phyloP scores from a whole-genome alignment of 257 asterid species.

The Handroanthus guayacan region DNA sequence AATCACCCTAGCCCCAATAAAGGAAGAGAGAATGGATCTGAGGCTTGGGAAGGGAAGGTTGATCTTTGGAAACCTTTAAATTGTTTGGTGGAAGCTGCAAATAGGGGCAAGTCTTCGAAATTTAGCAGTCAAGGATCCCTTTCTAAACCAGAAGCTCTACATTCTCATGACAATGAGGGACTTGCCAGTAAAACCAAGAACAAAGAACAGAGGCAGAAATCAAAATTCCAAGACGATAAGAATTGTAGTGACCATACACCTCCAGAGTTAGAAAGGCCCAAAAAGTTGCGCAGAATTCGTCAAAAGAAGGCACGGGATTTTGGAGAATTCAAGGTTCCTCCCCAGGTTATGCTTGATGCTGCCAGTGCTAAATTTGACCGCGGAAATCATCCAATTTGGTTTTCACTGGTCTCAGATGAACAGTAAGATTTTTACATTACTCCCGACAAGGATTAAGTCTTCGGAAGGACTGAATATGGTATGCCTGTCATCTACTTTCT shows the following conservation, averaged over 20 bases:
- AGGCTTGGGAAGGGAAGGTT: constrained; percentile 75
- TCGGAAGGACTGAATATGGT: constrained; percentile 21
- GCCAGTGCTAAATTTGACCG: constrained; percentile 56
- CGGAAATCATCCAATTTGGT: constrained; percentile 83
- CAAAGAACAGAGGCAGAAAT: constrained; percentile 70
- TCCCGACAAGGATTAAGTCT: constrained; percentile 12
- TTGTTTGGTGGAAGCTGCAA: constrained; percentile 97
- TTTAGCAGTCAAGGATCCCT: constrained; percentile 61
- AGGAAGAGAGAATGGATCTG: constrained; percentile 58
- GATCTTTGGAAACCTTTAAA: constrained; percentile 95
- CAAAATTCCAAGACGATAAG: constrained; percentile 67
- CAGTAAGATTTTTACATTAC: constrained; percentile 60
- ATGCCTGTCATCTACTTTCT: constrained; percentile 23
- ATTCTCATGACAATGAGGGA: constrained; percentile 63
- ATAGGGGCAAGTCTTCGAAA: constrained; percentile 84
- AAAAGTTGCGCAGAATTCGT: constrained; percentile 67
- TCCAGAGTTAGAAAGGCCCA: constrained; percentile 74
- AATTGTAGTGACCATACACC: constrained; percentile 51
- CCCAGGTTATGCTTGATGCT: constrained; percentile 81
- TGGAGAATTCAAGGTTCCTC: constrained; percentile 66
- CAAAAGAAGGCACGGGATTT: constrained; percentile 66
- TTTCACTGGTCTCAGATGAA: constrained; percentile 81
- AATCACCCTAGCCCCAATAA: constrained; percentile 50
- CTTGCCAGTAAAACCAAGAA: constrained; percentile 59
- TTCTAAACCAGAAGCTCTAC: constrained; percentile 61